phyloP scores from a whole-genome alignment of 2,329 filamentous ascomycete genomes.

The Aspergillus clavatus region DNA sequence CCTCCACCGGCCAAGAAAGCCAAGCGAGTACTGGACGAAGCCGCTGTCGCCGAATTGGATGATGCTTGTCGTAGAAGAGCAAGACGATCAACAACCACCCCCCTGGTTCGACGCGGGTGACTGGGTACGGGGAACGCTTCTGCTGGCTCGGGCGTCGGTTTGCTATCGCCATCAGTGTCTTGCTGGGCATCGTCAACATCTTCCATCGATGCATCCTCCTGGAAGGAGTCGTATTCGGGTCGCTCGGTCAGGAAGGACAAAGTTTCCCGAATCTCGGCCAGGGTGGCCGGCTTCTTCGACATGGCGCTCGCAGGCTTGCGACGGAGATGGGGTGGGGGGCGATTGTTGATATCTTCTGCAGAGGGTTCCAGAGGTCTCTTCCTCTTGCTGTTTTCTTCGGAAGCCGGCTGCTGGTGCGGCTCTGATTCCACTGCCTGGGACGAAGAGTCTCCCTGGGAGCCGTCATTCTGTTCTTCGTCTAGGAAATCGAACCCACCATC shows the following conservation, averaged over 20 bases:
- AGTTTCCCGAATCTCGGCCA: slow-evolving; percentile 77
- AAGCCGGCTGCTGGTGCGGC: slow-evolving; percentile 17
- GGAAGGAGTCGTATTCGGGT: slow-evolving; percentile 51
- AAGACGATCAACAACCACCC: slow-evolving; percentile 42
- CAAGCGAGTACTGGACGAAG: slow-evolving; percentile 23
- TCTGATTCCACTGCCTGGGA: slow-evolving; percentile 23
- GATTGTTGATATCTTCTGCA: slow-evolving; percentile 42
- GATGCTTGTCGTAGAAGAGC: slow-evolving; percentile 43
- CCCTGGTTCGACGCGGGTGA: slow-evolving; percentile 37
- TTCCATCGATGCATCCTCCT: slow-evolving; percentile 49
- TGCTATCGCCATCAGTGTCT: slow-evolving; percentile 24
- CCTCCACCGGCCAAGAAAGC: slow-evolving; percentile 30
- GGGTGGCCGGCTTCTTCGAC: slow-evolving; percentile 64
- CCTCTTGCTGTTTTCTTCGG: slow-evolving; percentile 29
- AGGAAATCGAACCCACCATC: slow-evolving; percentile 76
- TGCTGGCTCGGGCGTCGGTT: slow-evolving; percentile 15
- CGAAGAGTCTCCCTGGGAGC: slow-evolving; percentile 35
- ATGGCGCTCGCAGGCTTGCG: slow-evolving; percentile 52
- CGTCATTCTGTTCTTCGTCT: slow-evolving; percentile 39
- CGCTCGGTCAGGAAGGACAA: slow-evolving; percentile 78
- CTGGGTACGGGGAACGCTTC: slow-evolving; percentile 23
- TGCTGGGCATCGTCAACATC: slow-evolving; percentile 48
- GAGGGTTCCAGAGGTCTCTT: slow-evolving; percentile 40
- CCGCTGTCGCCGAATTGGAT: slow-evolving; percentile 36
- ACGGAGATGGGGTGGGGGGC: slow-evolving; percentile 57